Conservation (phyloP, 2,329 filamentous ascomycete genomes). For the Stachybotrys chlorohalonatus region DNA sequence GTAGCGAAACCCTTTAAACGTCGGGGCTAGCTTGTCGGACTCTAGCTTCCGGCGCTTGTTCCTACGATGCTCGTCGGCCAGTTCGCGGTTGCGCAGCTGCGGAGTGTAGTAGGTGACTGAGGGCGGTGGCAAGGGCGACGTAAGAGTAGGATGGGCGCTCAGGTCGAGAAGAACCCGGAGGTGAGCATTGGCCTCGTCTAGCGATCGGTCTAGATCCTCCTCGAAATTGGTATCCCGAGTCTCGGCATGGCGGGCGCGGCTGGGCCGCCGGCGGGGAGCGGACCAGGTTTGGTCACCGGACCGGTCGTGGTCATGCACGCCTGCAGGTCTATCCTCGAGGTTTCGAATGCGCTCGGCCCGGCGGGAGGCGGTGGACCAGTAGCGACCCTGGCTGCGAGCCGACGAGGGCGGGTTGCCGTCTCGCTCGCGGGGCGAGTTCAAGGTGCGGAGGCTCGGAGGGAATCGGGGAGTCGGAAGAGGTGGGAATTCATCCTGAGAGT, state of each 20-base stretch:
- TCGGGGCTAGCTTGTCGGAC: slow-evolving; percentile 43
- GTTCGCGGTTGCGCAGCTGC: slow-evolving; percentile 23
- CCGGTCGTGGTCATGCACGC: slow-evolving; percentile 15
- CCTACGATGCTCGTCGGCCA: slow-evolving; percentile 39
- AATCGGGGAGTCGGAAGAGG: slow-evolving; percentile 19
- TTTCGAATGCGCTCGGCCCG: slow-evolving; percentile 27
- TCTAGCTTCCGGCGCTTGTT: slow-evolving; percentile 65
- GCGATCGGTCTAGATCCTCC: slow-evolving; percentile 27
- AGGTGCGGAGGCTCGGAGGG: slow-evolving; percentile 18
- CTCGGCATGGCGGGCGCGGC: slow-evolving; percentile 15
- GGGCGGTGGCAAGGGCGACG: slow-evolving; percentile 17
- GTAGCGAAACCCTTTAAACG: slow-evolving; percentile 60
- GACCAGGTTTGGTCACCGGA: background rate
- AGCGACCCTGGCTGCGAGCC: slow-evolving; percentile 10
- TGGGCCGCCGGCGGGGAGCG: slow-evolving; percentile 3
- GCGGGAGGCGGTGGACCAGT: slow-evolving; percentile 18
- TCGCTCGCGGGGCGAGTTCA: slow-evolving; percentile 18
- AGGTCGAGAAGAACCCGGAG: slow-evolving; percentile 33
- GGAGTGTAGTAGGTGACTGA: slow-evolving; percentile 18
- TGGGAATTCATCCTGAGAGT: slow-evolving; percentile 20
- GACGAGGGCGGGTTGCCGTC: slow-evolving; percentile 13
- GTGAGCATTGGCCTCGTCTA: slow-evolving; percentile 34
- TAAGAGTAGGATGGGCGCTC: slow-evolving; percentile 20
- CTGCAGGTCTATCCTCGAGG: slow-evolving; percentile 18
- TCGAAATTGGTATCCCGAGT: slow-evolving; percentile 15